Base-by-base conservation (phyloP, 306 rosid species). In the Cercis canadensis region DNA sequence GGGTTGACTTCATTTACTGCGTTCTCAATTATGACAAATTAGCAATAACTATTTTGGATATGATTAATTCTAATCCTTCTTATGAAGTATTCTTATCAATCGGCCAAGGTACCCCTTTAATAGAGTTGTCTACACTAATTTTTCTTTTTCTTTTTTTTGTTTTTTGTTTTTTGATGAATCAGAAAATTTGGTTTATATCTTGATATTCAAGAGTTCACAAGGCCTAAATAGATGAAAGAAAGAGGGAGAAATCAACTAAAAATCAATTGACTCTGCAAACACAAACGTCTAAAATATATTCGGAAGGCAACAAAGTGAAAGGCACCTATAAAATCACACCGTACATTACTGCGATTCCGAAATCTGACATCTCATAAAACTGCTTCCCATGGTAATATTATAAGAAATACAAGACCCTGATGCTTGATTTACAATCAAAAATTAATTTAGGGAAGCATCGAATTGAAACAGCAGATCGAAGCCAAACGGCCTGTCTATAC, bases 401-500 rank as follows among this genome's bases (percentile, higher is more conserved):
- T 16, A 44, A 66, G 61, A 62, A 73, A 43, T 40, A 53, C 72
- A 61, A 49, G 29, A 7, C 36, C 63, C 37, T 36, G 49, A 67
- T 44, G 14, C 72, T 53, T 37, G 62, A 57, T 56, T 58, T 69
- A 74, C 57, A 62, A 67, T 18, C 6, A 29, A 61, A 62, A 10
- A 17, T n/a, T n/a, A 12, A 67, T 8, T 16, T 24, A 67, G 40
- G 56, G 7, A 44, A 29, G 31, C 15, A 53, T 59, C 57, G 68
- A 62, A 59, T 44, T 59, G 43, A 32, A 68, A 54, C 50, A 33
- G 52, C 36, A 17, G 32, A 61, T 10, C 57, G 54, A 73, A 61
- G 5, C 9, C 57, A 32, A 19, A 43, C 32, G 36, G 60, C 57
- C 51, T 7, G 7, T 66, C 63, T 19, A 39, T 47, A 44, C 63